Conservation (phyloP, 306 rosid genomes). For the Cucumis melo region DNA sequence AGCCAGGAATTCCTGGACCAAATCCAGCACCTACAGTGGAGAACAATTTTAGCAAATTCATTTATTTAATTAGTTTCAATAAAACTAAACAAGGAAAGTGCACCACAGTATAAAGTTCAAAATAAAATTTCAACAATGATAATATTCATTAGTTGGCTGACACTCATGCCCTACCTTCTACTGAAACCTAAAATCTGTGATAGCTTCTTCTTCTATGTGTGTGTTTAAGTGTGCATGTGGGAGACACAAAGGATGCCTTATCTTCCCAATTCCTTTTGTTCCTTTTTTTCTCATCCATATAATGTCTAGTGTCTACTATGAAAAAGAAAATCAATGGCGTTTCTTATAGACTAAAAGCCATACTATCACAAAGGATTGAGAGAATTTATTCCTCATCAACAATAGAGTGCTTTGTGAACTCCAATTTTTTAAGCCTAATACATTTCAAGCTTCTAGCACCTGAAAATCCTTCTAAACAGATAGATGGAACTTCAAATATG, state of each 20-base stretch:
- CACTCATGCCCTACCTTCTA: neutral
- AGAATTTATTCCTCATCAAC: neutral
- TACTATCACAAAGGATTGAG: neutral
- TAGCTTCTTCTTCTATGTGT: neutral
- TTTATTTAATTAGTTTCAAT: neutral
- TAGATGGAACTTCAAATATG: neutral
- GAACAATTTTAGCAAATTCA: neutral
- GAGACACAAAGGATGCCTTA: neutral
- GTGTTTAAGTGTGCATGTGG: neutral
- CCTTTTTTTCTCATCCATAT: neutral
- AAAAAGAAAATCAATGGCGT: neutral
- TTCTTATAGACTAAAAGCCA: neutral
- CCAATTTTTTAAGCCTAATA: neutral
- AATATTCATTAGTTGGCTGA: neutral
- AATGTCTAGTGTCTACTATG: neutral
- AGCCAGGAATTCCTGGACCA: constrained; percentile 86
- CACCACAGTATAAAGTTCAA: neutral
- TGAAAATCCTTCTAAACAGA: neutral
- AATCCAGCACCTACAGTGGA: constrained; percentile 57
- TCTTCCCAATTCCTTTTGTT: neutral
- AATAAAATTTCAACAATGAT: neutral
- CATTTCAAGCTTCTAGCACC: neutral
- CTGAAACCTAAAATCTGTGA: neutral
- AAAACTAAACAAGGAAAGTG: neutral
- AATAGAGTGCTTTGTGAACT: neutral